These are phyloP conservation scores for Chrysophaeum taylorii DNA, from an alignment of 352 stramenopile species.

Conservation along the genomic window DNA sequence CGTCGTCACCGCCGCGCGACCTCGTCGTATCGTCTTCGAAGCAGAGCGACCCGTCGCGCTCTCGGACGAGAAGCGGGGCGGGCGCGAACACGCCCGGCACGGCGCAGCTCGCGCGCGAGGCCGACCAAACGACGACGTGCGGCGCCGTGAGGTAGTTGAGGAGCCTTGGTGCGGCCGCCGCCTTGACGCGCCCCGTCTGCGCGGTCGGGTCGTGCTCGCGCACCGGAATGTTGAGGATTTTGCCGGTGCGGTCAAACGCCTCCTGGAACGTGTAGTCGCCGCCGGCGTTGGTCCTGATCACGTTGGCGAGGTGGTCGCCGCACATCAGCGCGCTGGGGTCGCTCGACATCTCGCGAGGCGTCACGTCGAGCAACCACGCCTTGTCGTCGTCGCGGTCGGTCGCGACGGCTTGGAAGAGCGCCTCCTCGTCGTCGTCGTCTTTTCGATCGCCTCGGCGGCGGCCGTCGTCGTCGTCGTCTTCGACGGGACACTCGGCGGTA, in stretches of 20 bases:
- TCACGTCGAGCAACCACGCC: not conserved
- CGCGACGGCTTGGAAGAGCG: too few species aligned
- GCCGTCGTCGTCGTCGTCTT: too few species aligned
- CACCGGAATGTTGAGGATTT: slow-evolving; percentile 98
- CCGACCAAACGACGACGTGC: slow-evolving; percentile 95
- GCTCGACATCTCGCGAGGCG: not conserved
- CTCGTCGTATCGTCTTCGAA: slow-evolving; percentile 44
- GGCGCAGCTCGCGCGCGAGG: slow-evolving; percentile 81
- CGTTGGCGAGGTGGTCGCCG: slow-evolving; percentile 34
- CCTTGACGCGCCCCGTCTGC: not conserved
- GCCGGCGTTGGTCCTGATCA: slow-evolving; percentile 75
- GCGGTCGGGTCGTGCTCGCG: slow-evolving; percentile 64
- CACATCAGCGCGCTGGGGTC: slow-evolving; percentile 21
- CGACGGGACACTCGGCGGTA: too few species aligned
- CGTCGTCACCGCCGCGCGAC: slow-evolving; percentile 43
- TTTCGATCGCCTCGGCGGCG: too few species aligned
- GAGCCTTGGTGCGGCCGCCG: slow-evolving; percentile 77
- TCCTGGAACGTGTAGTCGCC: slow-evolving; percentile 89
- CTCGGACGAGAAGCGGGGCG: slow-evolving; percentile 85
- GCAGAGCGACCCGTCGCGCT: slow-evolving; percentile 57
- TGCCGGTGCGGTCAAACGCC: slow-evolving; percentile 91
- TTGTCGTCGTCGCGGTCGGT: too few species aligned
- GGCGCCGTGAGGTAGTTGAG: slow-evolving; percentile 97
- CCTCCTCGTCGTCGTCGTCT: too few species aligned
- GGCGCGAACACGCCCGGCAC: slow-evolving; percentile 87